phyloP scores from a whole-genome alignment of 2,329 filamentous ascomycete genomes.

The Pestalotiopsis sp. region DNA sequence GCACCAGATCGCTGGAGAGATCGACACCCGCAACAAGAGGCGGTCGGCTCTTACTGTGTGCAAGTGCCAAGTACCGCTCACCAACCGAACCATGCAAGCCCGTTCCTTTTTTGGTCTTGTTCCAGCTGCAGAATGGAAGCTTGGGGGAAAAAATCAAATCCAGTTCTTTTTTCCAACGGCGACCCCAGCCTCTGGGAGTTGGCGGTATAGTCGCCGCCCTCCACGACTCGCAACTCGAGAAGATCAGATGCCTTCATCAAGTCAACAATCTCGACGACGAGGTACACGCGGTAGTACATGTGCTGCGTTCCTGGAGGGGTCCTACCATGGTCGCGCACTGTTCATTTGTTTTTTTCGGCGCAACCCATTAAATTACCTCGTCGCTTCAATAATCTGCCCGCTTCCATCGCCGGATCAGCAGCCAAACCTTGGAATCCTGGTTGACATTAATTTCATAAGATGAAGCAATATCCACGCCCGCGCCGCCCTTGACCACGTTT shows the following conservation, averaged over 20 bases:
- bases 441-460: conserved; percentile 13
- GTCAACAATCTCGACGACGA: not conserved
- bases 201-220: not conserved
- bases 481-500: conserved; percentile 6
- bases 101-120: not conserved
- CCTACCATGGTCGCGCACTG: not conserved
- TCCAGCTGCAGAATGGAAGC: not conserved
- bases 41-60: conserved; percentile 1
- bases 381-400: conserved; percentile 3
- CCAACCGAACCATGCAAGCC: not conserved
- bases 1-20: conserved; percentile 6
- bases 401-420: conserved; percentile 8
- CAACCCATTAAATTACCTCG: conserved; percentile 6
- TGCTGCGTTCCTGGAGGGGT: not conserved
- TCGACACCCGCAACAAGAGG: conserved; percentile 2
- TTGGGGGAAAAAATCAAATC: not conserved
- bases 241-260: not conserved
- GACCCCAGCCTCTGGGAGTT: not conserved
- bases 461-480: conserved; percentile 16
- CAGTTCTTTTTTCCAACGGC: not conserved
- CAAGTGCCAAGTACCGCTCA: not conserved
- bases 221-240: not conserved
- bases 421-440: conserved; percentile 10
- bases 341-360: not conserved
- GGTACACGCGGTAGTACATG: not conserved